Evolutionary conservation across 768 basidiomycete species (phyloP).

Genomic region (Rhizopogon vulgaris): DNA sequence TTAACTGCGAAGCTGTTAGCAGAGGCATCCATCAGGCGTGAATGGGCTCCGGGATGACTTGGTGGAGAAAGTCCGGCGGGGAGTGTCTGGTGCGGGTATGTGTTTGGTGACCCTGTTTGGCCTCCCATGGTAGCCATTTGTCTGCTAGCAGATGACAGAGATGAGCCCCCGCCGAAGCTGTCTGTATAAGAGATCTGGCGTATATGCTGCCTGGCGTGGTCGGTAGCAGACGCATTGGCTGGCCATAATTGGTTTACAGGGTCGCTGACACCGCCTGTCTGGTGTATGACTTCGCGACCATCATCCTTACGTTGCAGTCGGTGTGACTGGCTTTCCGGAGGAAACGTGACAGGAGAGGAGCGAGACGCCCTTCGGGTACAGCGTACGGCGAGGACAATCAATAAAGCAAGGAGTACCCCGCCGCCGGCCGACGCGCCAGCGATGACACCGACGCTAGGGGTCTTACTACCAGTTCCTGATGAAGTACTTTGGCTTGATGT

Average conservation of each 20-base stretch:
- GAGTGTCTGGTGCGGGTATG: constrained; percentile 16
- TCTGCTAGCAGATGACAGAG: constrained; percentile 25
- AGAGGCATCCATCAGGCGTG: neutral
- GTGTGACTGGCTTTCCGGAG: constrained; percentile 21
- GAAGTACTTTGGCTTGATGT: constrained; percentile 16
- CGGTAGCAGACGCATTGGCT: neutral
- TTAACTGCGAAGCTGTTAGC: neutral
- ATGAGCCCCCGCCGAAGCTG: constrained; percentile 6
- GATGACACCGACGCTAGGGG: constrained; percentile 43
- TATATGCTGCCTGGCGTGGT: constrained; percentile 6
- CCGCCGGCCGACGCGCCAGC: constrained; percentile 44
- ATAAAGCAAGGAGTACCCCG: constrained; percentile 44
- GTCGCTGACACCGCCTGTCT: constrained; percentile 12
- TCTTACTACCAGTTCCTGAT: constrained; percentile 15
- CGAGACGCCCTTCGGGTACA: constrained; percentile 21
- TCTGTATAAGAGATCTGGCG: constrained; percentile 13
- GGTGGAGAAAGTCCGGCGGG: constrained; percentile 11
- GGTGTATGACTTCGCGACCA: constrained; percentile 14
- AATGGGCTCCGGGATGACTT: neutral
- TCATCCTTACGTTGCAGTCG: constrained; percentile 35
- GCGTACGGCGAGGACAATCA: constrained; percentile 45
- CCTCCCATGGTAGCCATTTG: constrained; percentile 38
- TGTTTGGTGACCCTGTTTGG: constrained; percentile 15
- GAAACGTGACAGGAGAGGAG: constrained; percentile 18
- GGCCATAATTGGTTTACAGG: neutral